These are phyloP conservation scores for Pythium sp. DNA, from an alignment of 352 stramenopile species.

Conservation along the genomic window DNA sequence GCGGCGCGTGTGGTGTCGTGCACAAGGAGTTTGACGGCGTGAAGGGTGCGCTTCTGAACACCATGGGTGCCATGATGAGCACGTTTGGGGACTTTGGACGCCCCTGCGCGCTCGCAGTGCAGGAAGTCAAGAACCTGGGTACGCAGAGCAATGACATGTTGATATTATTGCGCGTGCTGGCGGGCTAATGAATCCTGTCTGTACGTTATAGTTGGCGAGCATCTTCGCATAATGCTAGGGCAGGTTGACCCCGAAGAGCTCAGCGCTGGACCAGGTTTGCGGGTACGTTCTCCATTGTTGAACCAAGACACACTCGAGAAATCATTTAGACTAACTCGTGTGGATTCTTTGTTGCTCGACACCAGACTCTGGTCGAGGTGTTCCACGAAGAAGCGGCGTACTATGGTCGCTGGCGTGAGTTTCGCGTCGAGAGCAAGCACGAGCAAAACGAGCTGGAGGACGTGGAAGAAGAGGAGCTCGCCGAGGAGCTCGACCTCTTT, in stretches of 20 bases:
- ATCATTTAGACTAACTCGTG: neutral
- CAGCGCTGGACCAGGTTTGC: conserved; percentile 35
- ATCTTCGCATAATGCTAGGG: conserved; percentile 39
- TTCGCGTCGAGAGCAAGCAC: conserved; percentile 75
- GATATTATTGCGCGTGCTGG: neutral
- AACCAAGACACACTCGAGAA: neutral
- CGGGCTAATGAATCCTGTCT: conserved; percentile 10
- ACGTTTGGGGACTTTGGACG: conserved; percentile 70
- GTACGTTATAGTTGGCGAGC: conserved; percentile 43
- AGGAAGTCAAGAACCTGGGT: conserved; percentile 58
- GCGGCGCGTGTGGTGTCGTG: conserved; percentile 45
- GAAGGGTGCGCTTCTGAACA: conserved; percentile 46
- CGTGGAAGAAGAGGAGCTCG: conserved; percentile 77
- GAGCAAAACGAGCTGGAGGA: conserved; percentile 76
- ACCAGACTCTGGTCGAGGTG: conserved; percentile 64
- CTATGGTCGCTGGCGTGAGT: conserved; percentile 85
- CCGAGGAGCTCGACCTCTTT: conserved; percentile 83
- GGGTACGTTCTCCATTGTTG: conserved; percentile 27
- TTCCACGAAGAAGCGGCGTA: conserved; percentile 78
- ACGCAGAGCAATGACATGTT: conserved; percentile 3
- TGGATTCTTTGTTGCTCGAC: neutral
- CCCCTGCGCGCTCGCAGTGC: conserved; percentile 55
- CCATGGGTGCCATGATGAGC: conserved; percentile 81
- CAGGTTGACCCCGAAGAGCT: conserved; percentile 46
- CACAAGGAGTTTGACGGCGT: conserved; percentile 45